Conservation (phyloP, 768 basidiomycete genomes). For the Boletus vinaceobasis region DNA sequence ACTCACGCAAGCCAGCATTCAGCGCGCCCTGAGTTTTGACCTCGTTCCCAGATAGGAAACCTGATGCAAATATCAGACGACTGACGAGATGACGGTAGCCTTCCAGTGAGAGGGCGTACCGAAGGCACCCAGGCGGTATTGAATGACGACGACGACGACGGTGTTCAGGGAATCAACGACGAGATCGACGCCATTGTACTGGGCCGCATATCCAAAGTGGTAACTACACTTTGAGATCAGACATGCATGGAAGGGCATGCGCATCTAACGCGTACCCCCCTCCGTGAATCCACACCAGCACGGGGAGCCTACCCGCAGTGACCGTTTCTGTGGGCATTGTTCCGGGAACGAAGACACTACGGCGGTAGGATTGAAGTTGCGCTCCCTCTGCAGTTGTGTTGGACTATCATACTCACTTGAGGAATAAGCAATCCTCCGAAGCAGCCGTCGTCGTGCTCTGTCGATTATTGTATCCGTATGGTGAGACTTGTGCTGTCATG, state of each 20-base stretch:
- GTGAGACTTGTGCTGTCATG: constrained; percentile 4
- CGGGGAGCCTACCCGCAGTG: constrained; percentile 20
- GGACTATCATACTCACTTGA: constrained; percentile 9
- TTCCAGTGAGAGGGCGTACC: constrained; percentile 14
- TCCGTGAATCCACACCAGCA: constrained; percentile 37
- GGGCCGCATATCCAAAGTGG: constrained; percentile 10
- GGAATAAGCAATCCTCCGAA: constrained; percentile 35
- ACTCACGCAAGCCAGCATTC: constrained; percentile 35
- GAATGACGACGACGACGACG: constrained; percentile 28
- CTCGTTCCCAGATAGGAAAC: constrained; percentile 31
- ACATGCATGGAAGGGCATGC: no score
- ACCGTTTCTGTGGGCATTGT: neutral
- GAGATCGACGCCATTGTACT: constrained; percentile 23
- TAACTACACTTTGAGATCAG: constrained; percentile 19
- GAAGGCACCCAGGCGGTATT: constrained; percentile 37
- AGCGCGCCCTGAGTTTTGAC: constrained; percentile 30
- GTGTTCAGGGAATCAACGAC: constrained; percentile 21
- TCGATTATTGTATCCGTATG: constrained; percentile 4
- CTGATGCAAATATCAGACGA: constrained; percentile 13
- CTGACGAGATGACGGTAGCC: neutral
- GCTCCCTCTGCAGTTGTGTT: neutral
- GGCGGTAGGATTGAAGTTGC: neutral
- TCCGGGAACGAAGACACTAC: constrained; percentile 14
- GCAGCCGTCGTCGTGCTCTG: neutral
- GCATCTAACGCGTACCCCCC: constrained; percentile 24